These are phyloP conservation scores for Cladosporium sp. DNA, from an alignment of 2,329 filamentous ascomycete species.

Conservation along the genomic window DNA sequence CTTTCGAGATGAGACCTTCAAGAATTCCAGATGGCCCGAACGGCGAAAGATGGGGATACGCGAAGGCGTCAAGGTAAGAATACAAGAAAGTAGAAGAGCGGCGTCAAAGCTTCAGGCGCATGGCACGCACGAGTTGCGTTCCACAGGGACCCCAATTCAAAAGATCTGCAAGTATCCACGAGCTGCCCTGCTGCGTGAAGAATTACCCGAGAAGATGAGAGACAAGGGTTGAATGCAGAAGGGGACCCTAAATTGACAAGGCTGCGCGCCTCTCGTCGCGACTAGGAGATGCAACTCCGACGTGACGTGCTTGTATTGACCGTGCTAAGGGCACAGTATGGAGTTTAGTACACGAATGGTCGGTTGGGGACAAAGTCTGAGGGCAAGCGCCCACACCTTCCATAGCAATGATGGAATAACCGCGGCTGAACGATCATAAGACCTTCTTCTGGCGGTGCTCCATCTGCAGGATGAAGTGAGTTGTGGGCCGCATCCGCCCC, in stretches of 20 bases:
- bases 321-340: background rate
- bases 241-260: background rate
- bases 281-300: background rate
- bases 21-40: too few relatives aligned
- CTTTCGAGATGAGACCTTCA: background rate
- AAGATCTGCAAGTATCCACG: background rate
- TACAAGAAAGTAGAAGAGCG: background rate
- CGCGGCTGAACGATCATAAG: background rate
- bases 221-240: background rate
- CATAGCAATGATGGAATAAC: background rate
- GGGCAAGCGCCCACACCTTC: background rate
- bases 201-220: background rate
- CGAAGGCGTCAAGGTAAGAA: background rate
- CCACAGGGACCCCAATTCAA: background rate
- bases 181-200: background rate
- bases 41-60: background rate
- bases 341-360: background rate
- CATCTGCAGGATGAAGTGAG: background rate
- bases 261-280: background rate
- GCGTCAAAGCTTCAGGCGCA: slow-evolving; percentile 6
- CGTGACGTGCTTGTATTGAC: background rate
- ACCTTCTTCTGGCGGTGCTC: background rate
- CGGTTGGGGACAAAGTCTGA: background rate
- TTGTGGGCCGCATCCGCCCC: background rate
- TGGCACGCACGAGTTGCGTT: slow-evolving; percentile 10